phyloP scores from a whole-genome alignment of 1,139 yeast species.

The Suhomyces guaymorum region DNA sequence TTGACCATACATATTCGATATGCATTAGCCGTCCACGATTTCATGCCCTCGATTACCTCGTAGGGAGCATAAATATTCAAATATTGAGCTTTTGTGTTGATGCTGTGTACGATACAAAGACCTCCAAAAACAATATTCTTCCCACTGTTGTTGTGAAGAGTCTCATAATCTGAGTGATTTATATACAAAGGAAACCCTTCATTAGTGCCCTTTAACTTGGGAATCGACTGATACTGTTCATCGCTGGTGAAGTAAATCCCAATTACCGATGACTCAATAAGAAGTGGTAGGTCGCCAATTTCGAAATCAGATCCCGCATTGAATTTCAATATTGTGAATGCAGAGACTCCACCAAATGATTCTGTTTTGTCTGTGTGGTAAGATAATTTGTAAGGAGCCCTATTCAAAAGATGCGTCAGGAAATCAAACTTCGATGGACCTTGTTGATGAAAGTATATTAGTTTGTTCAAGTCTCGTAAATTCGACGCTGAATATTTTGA shows the following conservation, averaged over 20 bases:
- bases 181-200: constrained; percentile 21
- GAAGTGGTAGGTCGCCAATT: constrained; percentile 38
- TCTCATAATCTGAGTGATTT: constrained; percentile 19
- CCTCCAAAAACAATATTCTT: constrained; percentile 32
- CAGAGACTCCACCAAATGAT: constrained; percentile 38
- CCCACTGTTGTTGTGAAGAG: constrained; percentile 13
- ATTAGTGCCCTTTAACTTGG: not conserved
- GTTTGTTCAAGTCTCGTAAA: constrained; percentile 49
- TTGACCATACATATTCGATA: constrained; percentile 52
- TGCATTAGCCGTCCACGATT: constrained; percentile 20
- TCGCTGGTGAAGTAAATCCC: constrained; percentile 42
- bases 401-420: constrained; percentile 42
- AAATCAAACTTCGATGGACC: constrained; percentile 42
- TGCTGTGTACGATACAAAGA: constrained; percentile 60
- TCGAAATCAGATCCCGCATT: constrained; percentile 27
- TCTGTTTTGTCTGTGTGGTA: constrained; percentile 26
- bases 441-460: constrained; percentile 55
- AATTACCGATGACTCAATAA: constrained; percentile 57
- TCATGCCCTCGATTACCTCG: constrained; percentile 17
- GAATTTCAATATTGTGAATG: constrained; percentile 39
- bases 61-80: constrained; percentile 64
- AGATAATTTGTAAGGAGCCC: constrained; percentile 52
- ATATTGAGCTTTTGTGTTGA: constrained; percentile 41
- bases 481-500: constrained; percentile 52
- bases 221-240: constrained; percentile 7